A percentile compares a stretch with the other conserved stretches of the same genome.
phyloP scores from a whole-genome alignment of 2,329 filamentous ascomycete genomes.

The Fusarium sp. region DNA sequence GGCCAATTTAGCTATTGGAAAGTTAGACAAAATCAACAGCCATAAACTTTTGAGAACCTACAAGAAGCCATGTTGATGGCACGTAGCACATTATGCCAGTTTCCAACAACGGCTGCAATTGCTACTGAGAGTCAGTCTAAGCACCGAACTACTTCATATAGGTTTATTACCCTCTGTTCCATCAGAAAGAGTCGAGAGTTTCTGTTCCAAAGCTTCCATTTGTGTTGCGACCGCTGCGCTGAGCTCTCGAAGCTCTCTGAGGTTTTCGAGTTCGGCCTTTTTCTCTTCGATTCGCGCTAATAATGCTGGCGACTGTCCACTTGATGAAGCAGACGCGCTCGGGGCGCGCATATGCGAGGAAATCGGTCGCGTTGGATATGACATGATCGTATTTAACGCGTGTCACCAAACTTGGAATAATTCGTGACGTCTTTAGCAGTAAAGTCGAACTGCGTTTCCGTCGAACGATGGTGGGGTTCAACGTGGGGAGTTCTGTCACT shows the following conservation, averaged over 20 bases:
- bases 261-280: slow-evolving; percentile 81
- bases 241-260: slow-evolving; percentile 80
- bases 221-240: slow-evolving; percentile 81
- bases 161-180: slow-evolving; percentile 77
- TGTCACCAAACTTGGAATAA: not conserved
- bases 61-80: slow-evolving; percentile 89
- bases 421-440: slow-evolving; percentile 3
- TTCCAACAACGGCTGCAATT: slow-evolving; percentile 84
- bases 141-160: not conserved
- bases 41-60: slow-evolving; percentile 55
- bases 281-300: slow-evolving; percentile 85
- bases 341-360: slow-evolving; percentile 75
- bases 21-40: not conserved
- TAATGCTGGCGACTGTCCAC: slow-evolving; percentile 74
- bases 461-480: slow-evolving; percentile 41
- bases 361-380: slow-evolving; percentile 65
- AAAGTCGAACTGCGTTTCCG: slow-evolving; percentile 26
- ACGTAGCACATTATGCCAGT: slow-evolving; percentile 87
- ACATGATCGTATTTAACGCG: slow-evolving; percentile 54
- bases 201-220: slow-evolving; percentile 84
- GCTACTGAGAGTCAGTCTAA: slow-evolving; percentile 59
- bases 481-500: slow-evolving; percentile 39
- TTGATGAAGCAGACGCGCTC: slow-evolving; percentile 59
- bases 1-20: slow-evolving; percentile 71
- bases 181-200: slow-evolving; percentile 79